Conservation (phyloP, 108 stramenopile species). For the Conticribra guillardii region DNA sequence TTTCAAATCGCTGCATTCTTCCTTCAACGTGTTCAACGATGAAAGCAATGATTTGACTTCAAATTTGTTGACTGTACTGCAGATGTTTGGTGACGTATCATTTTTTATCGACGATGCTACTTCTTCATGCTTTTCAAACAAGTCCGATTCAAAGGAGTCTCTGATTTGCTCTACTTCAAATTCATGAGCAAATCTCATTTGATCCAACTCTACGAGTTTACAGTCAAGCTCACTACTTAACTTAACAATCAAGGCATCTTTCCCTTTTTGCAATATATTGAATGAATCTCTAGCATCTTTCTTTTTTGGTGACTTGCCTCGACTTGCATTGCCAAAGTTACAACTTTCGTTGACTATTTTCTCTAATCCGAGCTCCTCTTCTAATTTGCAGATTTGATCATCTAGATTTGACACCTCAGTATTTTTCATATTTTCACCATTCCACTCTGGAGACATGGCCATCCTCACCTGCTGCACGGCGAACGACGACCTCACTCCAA, state of each 20-base stretch:
- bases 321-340: too few relatives aligned
- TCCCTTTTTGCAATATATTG: background rate
- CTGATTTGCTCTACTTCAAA: slow-evolving; percentile 2
- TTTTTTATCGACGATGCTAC: background rate
- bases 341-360: too few relatives aligned
- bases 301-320: too few relatives aligned
- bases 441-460: background rate
- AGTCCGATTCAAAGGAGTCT: slow-evolving; percentile 3
- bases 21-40: background rate
- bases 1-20: slow-evolving; percentile 1
- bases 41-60: slow-evolving; percentile 6
- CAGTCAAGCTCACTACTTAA: slow-evolving; percentile 13
- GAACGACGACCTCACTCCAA: background rate
- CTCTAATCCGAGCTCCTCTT: too few relatives aligned
- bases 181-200: slow-evolving; percentile 7
- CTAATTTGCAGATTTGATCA: too few relatives aligned
- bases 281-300: background rate
- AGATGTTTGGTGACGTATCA: background rate
- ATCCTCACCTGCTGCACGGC: background rate
- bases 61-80: background rate
- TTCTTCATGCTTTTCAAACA: slow-evolving; percentile 8
- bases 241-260: background rate
- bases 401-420: too few relatives aligned
- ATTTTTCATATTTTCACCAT: background rate
- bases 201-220: slow-evolving; percentile 14